A percentile compares a stretch with the other conserved stretches of the same genome.
These are phyloP conservation scores for Byssothecium circinans DNA, from an alignment of 2,329 filamentous ascomycete genomes.

Conservation along the genomic window DNA sequence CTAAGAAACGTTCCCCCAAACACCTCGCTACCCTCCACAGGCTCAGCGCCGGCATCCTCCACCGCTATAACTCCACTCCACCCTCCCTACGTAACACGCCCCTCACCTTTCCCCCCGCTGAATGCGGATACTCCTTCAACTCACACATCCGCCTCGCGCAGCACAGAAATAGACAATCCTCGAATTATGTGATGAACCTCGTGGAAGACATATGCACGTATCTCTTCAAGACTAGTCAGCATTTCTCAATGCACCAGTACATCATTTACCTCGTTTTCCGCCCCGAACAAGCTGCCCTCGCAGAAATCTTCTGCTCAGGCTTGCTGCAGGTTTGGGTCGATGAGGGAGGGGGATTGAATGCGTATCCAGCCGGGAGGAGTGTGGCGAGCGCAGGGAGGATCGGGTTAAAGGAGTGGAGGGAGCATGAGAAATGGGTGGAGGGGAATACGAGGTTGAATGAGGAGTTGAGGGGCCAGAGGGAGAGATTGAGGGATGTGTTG, in stretches of 20 bases:
- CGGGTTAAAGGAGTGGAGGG: slow-evolving; percentile 15
- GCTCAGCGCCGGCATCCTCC: slow-evolving; percentile 20
- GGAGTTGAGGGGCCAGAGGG: slow-evolving; percentile 17
- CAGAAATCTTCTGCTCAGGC: slow-evolving; percentile 34
- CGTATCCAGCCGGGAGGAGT: slow-evolving; percentile 30
- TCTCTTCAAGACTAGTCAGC: slow-evolving; percentile 11
- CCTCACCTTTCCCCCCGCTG: slow-evolving; percentile 21
- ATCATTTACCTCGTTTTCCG: slow-evolving; percentile 33
- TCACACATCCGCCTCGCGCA: slow-evolving; percentile 21
- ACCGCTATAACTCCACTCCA: slow-evolving; percentile 17
- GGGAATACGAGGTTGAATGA: slow-evolving; percentile 11
- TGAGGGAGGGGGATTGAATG: slow-evolving; percentile 32
- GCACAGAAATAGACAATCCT: slow-evolving; percentile 25
- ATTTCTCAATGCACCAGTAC: slow-evolving; percentile 29
- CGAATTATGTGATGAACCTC: slow-evolving; percentile 37
- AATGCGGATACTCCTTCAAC: slow-evolving; percentile 31
- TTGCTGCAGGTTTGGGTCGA: slow-evolving; percentile 32
- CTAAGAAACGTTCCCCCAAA: slow-evolving; percentile 1
- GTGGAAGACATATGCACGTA: slow-evolving; percentile 29
- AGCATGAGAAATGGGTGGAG: slow-evolving; percentile 13
- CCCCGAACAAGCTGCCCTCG: slow-evolving; percentile 24
- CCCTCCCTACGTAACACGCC: slow-evolving; percentile 13
- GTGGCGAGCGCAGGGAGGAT: slow-evolving; percentile 22
- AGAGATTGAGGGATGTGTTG: slow-evolving; percentile 10
- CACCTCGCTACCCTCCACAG: slow-evolving; percentile 18